phyloP scores from a whole-genome alignment of 208 protist species.

The Trypanosomatidae sp. region DNA sequence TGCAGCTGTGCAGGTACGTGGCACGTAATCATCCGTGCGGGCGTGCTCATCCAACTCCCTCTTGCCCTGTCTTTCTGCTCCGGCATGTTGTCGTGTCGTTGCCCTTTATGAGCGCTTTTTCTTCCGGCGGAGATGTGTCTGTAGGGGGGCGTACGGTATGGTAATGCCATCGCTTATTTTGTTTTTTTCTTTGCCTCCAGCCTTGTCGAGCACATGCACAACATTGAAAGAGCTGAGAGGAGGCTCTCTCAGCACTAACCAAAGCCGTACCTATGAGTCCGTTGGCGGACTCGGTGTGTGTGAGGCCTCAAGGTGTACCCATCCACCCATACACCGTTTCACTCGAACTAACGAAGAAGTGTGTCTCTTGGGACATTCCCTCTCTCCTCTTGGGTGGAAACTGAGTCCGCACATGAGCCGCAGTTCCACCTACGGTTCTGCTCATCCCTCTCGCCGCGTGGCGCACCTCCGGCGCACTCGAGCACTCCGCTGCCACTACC shows the following conservation, averaged over 20 bases:
- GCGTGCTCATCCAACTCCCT: background rate
- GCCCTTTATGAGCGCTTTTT: background rate
- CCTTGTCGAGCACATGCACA: background rate
- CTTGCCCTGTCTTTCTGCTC: background rate
- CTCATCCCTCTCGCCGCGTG: background rate
- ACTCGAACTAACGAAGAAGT: background rate
- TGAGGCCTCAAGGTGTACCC: background rate
- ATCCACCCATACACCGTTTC: background rate
- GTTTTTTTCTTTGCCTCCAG: slow-evolving; percentile 2
- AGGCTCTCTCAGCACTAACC: background rate
- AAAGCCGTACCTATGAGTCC: background rate
- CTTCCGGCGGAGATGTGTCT: background rate
- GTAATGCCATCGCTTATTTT: background rate
- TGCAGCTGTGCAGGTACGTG: background rate
- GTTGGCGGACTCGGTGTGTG: background rate
- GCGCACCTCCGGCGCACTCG: background rate
- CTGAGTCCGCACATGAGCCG: background rate
- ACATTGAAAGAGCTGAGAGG: background rate
- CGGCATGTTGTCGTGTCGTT: background rate
- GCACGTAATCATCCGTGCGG: background rate
- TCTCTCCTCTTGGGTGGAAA: background rate
- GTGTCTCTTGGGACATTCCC: background rate
- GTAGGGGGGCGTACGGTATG: background rate
- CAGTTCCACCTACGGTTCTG: background rate
- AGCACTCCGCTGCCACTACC: background rate